These are phyloP conservation scores for Petasospora fabianii DNA, from an alignment of 1,139 yeast species.

Conservation along the genomic window DNA sequence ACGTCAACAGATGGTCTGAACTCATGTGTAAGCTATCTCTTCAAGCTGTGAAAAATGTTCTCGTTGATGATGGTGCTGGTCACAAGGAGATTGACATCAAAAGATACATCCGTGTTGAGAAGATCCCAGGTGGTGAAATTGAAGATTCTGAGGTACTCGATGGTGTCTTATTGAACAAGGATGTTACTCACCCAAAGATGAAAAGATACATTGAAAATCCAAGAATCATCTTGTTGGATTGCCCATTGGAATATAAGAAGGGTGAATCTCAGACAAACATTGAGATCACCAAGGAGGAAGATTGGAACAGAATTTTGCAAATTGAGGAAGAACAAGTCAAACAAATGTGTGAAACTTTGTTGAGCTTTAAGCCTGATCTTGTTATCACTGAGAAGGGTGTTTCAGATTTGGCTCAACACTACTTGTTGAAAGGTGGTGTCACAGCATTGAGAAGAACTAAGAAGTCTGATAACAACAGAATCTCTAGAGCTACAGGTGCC, in stretches of 20 bases:
- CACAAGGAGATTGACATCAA: constrained; percentile 88
- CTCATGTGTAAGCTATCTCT: constrained; percentile 89
- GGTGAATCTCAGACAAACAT: constrained; percentile 98
- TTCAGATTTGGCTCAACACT: constrained; percentile 96
- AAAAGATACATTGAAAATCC: constrained; percentile 85
- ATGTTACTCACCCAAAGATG: constrained; percentile 98
- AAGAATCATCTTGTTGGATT: constrained; percentile 80
- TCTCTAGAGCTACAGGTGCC: constrained; percentile 97
- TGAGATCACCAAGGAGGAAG: constrained; percentile 93
- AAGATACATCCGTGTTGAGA: constrained; percentile 90
- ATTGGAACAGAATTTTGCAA: constrained; percentile 93
- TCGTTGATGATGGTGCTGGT: constrained; percentile 57
- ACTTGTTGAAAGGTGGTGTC: constrained; percentile 87
- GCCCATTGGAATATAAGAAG: constrained; percentile 97
- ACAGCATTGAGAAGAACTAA: constrained; percentile 92
- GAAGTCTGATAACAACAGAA: constrained; percentile 94
- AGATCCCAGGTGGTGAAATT: constrained; percentile 97
- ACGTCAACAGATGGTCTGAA: constrained; percentile 85
- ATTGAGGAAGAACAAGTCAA: constrained; percentile 98
- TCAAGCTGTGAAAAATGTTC: constrained; percentile 82
- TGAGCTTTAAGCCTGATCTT: constrained; percentile 85
- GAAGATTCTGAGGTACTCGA: constrained; percentile 83
- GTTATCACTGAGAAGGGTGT: constrained; percentile 99
- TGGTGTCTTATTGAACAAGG: constrained; percentile 93
- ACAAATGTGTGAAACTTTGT: constrained; percentile 77